Base-by-base conservation (phyloP, 2,329 filamentous ascomycete species). In the Ceratocystiopsis brevicomis region DNA sequence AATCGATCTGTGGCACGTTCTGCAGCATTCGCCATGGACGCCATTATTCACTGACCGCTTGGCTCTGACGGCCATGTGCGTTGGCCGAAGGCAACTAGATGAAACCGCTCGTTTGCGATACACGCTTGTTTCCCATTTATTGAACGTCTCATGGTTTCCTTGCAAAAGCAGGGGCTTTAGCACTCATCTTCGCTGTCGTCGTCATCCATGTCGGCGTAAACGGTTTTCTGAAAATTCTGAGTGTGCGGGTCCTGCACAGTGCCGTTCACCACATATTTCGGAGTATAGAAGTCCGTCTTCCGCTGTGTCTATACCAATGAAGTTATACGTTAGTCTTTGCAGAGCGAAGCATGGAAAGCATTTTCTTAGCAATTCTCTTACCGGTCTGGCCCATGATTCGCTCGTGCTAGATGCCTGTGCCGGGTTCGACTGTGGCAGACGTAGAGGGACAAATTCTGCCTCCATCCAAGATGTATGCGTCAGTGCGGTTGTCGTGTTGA, bases 171-270 rank as follows among this genome's bases (percentile, higher is more conserved):
- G n/a, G n/a, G n/a, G n/a, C n/a, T n/a, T 25, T 15, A 48, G n/a
- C 48, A 50, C 35, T 50, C 48, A 14, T 50, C 48, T 2, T 45
- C 46, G 34, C 46, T 48, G 4, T 45, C 48, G 19, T 49, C 44
- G 11, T 50, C 46, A 11, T 47, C 46, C 4, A 33, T 39, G 12
- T 49, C 48, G 5, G 48, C 48, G 37, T 45, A 48, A 12, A 39
- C 25, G 1, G 16, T 16, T 10, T 36, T 32, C 11, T 38, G 45
- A 9, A 36, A 25, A 11, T 8, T 41, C 32, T 40, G 43, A 3
- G 40, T 35, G 21, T 43, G 43, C 6, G 12, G 15, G 2, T 49
- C 46, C 4, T 13, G 4, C 2, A 25, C 40, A 30, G 45, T 35
- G 37, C 35, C 40, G 15, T 38, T 38, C 4, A 40, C 34, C 1